A percentile compares a stretch with the other conserved stretches of the same genome.
Evolutionary conservation across 192 early-diverging fungal species (phyloP).

Genomic region (Rhizophagus prolifer): DNA sequence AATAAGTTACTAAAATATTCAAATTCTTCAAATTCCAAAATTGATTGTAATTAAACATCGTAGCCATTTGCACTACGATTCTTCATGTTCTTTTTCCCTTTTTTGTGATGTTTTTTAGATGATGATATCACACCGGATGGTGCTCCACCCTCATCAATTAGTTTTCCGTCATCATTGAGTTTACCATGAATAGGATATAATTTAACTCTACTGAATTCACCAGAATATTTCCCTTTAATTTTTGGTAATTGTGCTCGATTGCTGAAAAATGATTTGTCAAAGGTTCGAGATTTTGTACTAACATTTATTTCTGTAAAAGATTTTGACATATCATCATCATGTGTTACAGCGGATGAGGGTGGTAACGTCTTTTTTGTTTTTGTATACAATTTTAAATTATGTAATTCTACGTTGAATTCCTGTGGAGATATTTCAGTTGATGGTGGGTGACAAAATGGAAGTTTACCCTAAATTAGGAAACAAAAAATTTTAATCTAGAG

Average conservation of each 20-base stretch:
- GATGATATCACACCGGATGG: conserved; percentile 32
- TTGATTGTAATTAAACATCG: conserved; percentile 28
- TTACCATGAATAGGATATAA: conserved; percentile 61
- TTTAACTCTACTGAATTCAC: conserved; percentile 52
- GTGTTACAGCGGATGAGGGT: conserved; percentile 2
- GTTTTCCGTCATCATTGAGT: conserved; percentile 48
- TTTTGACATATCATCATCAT: conserved; percentile 46
- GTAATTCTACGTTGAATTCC: conserved; percentile 87
- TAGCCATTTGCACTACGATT: conserved; percentile 64
- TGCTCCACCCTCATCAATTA: conserved; percentile 35
- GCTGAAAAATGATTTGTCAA: conserved; percentile 54
- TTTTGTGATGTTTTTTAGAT: conserved; percentile 67
- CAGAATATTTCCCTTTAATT: conserved; percentile 41
- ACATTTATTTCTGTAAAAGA: conserved; percentile 49
- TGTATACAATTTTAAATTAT: conserved; percentile 60
- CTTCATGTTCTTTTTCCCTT: conserved; percentile 77
- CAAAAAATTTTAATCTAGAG: neutral
- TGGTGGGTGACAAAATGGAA: conserved; percentile 88
- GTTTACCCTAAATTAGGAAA: conserved; percentile 66
- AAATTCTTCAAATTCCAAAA: neutral
- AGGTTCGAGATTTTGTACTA: conserved; percentile 52
- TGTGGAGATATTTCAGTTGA: conserved; percentile 53
- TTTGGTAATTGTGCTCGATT: conserved; percentile 31
- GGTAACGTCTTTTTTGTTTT: conserved; percentile 46
- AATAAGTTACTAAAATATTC: too few relatives aligned